Evolutionary conservation across 306 rosid genomes (phyloP).

Genomic region (Hylodesmum podocarpum): DNA sequence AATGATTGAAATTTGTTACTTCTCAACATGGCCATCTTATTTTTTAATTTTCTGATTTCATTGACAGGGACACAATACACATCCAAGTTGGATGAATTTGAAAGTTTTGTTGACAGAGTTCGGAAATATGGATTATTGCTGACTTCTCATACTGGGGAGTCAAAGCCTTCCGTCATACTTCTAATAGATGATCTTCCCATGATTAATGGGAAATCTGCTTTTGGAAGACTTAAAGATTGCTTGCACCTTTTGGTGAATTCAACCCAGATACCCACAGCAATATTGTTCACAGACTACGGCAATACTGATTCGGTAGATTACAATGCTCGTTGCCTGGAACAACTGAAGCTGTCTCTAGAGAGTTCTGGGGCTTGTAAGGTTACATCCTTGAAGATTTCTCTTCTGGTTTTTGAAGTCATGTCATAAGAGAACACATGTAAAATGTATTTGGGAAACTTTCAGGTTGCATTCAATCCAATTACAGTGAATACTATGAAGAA

Average conservation of each 20-base stretch:
- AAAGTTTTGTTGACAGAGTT: conserved; percentile 74
- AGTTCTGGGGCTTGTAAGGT: conserved; percentile 98
- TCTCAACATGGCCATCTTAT: conserved; percentile 10
- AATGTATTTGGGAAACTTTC: conserved; percentile 40
- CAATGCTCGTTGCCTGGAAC: conserved; percentile 52
- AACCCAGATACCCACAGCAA: conserved; percentile 78
- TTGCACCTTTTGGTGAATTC: conserved; percentile 67
- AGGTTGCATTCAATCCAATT: conserved; percentile 90
- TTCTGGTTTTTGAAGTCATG: conserved; percentile 9
- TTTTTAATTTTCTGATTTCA: conserved; percentile 26
- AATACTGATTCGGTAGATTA: conserved; percentile 70
- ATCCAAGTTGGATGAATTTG: conserved; percentile 92
- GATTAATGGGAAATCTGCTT: conserved; percentile 63
- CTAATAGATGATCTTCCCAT: conserved; percentile 89
- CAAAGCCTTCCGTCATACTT: conserved; percentile 66
- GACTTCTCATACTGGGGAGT: conserved; percentile 47
- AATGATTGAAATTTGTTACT: conserved; percentile 11
- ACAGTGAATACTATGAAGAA: conserved; percentile 75
- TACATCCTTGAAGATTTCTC: conserved; percentile 51
- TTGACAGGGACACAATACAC: conserved; percentile 65
- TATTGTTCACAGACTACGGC: conserved; percentile 68
- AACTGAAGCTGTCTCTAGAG: conserved; percentile 67
- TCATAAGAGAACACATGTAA: conserved; percentile 17
- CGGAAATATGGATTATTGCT: conserved; percentile 75
- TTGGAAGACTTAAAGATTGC: conserved; percentile 65